These are phyloP conservation scores for Medicago arabica DNA, from an alignment of 306 rosid genomes.

Conservation along the genomic window DNA sequence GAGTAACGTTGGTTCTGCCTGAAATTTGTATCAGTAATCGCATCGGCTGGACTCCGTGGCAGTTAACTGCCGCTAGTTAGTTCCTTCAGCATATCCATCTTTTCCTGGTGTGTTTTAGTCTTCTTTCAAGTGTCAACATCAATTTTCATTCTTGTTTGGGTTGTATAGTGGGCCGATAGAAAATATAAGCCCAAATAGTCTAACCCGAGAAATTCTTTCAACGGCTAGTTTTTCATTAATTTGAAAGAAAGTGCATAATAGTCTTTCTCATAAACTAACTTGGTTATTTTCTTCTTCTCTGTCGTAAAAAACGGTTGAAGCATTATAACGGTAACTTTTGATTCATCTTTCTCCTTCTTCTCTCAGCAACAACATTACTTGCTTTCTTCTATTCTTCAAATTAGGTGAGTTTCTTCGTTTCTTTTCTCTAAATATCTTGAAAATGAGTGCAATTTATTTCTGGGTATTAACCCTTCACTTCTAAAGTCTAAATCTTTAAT, in stretches of 20 bases:
- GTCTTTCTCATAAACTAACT: not conserved
- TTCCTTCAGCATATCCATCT: too few species aligned
- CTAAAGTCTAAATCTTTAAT: too few species aligned
- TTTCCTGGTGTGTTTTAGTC: too few species aligned
- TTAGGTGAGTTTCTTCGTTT: conserved; percentile 54
- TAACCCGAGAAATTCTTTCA: conserved; percentile 29
- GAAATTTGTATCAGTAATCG: too few species aligned
- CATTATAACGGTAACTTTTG: conserved; percentile 41
- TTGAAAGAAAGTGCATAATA: conserved; percentile 26
- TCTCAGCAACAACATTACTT: conserved; percentile 9
- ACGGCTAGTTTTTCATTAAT: conserved; percentile 52
- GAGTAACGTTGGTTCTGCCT: too few species aligned
- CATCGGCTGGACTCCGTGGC: too few species aligned
- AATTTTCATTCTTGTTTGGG: too few species aligned
- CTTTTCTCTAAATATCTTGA: not conserved
- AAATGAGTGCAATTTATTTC: too few species aligned
- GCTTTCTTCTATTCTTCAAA: conserved; percentile 7
- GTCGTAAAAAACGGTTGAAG: conserved; percentile 10
- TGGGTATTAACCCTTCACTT: too few species aligned
- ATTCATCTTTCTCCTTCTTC: conserved; percentile 24
- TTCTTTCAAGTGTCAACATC: too few species aligned
- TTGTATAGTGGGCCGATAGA: too few species aligned
- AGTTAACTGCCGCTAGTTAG: too few species aligned
- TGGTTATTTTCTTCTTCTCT: not conserved
- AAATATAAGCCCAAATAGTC: not conserved